Base-by-base conservation (phyloP, 257 asterid genomes). In the Scutellaria barbata region DNA sequence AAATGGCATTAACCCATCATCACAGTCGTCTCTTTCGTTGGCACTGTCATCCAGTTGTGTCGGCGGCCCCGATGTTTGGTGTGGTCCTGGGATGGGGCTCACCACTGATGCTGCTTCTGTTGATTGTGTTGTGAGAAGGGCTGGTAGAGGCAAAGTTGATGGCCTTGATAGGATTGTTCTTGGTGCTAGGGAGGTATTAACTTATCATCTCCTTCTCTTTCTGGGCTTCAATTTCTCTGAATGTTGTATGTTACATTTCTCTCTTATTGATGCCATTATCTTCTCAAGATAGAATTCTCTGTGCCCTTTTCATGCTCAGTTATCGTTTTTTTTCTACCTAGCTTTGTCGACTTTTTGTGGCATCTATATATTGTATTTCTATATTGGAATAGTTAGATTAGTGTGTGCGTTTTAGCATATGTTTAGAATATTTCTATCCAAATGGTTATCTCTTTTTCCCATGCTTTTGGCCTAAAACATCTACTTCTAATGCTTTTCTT, bases 21-120 rank as follows among this genome's bases (percentile, higher is more conserved):
- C 74, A 10, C 81, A 72, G 14, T 62, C 83, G 18, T 83, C 88
- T 11, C 72, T 83, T 61, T 79, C 86, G 0, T 69, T 77, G 56
- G 89, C 87, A 8, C 14, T 81, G 43, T 74, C 88, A 1, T 85
- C 84, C 6, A 75, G 80, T 50, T 85, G 87, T 48, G 85, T 85
- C 50, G 78, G 84, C 68, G 87, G 63, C 52, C 90, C 95, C 66
- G 98, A 92, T 85, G 96, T 88, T 66, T 90, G 96, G 95, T 85
- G 98, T 79, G 88, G 88, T 40, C 90, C 96, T 62, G 94, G 95
- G 30, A 80, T 84, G 60, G 92, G 91, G 7, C 41, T 86, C 11
- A 69, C 88, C 22, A 84, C 87, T 17, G 95, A 85, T 79, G 95
- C 96, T 48, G 85, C 95, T 47, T 85, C 93, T 76, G 92, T 87